Conservation (phyloP, 768 basidiomycete genomes). For the Boletus sensibilis region DNA sequence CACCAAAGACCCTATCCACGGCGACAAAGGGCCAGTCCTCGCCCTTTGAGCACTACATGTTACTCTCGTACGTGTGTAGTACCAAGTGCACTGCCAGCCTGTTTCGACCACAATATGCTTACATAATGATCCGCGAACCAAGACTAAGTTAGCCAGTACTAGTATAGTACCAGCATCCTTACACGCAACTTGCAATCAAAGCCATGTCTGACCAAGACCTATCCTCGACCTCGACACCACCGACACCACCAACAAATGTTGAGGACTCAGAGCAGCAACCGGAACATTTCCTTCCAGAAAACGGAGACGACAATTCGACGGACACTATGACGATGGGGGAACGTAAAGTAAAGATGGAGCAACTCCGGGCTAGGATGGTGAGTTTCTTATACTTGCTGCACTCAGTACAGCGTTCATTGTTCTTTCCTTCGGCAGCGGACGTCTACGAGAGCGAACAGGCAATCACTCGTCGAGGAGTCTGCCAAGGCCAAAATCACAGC, state of each 20-base stretch:
- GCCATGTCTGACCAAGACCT: slow-evolving; percentile 13
- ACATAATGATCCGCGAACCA: slow-evolving; percentile 7
- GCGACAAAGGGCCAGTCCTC: slow-evolving; percentile 37
- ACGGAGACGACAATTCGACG: slow-evolving; percentile 17
- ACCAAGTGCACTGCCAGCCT: no score
- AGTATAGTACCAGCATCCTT: no score
- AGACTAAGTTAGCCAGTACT: background rate
- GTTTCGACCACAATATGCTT: no score
- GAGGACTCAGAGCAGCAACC: slow-evolving; percentile 32
- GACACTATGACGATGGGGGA: slow-evolving; percentile 57
- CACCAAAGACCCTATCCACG: slow-evolving; percentile 40
- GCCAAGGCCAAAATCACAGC: slow-evolving; percentile 73
- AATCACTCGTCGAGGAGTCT: slow-evolving; percentile 82
- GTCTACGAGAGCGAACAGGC: slow-evolving; percentile 80
- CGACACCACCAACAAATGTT: slow-evolving; percentile 3
- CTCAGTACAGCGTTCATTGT: background rate
- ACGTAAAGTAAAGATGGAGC: slow-evolving; percentile 72
- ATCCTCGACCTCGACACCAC: slow-evolving; percentile 6
- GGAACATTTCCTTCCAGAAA: slow-evolving; percentile 20
- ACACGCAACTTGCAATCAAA: background rate
- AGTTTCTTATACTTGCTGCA: background rate
- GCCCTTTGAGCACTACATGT: background rate
- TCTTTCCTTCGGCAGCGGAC: slow-evolving; percentile 49
- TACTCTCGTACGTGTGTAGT: no score
- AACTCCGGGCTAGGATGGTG: slow-evolving; percentile 79